Base-by-base conservation (phyloP, 768 basidiomycete species). In the Mycena alexandri region DNA sequence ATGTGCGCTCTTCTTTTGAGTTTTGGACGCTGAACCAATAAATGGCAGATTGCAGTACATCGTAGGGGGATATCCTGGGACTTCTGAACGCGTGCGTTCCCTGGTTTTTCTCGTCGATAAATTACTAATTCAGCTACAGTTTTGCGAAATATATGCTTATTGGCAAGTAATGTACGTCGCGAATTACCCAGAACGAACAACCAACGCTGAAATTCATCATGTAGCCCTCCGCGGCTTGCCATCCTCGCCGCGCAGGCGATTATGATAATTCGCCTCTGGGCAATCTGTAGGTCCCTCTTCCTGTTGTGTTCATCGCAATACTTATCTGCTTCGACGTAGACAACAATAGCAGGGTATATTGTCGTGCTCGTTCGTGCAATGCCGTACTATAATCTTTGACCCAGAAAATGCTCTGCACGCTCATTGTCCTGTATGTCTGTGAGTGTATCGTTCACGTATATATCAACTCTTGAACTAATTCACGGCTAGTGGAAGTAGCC, bases 221-320 rank as follows among this genome's bases (percentile, higher is more conserved):
- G 29, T 50, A 69, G 62, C 46, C 70, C 70, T 12, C 29, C 60
- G 11, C 70, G 70, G 14, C 17, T 71, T 5, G 70, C 70, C 22
- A 65, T 71, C 29, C 58, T 71, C 36, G 60, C 42, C 2, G 70
- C 70, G 14, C 70, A 71, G 47, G 70, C 63, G 8, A 5, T 71
- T 1, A 59, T 71, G 62, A 55, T 71, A 17, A 71, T 71, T 19
- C 29, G 70, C 21, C 24, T 71, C 12, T 71, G 59, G 63, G 70
- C 70, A 6, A 71, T 71, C 10, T 71, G 70, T 71, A 43, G 13
- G 70, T 52, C 7, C 9, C 25, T 38, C 33, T 10, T 38, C 6
- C 13, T 22, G 1, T 21, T 33, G 14, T 2, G 13, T 41, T 34
- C 19, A 16, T n/a, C 21, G 13, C 16, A 12, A 34, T 12, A 24